Evolutionary conservation across 2,329 filamentous ascomycete genomes (phyloP).

Genomic region (Phialophora chinensis): DNA sequence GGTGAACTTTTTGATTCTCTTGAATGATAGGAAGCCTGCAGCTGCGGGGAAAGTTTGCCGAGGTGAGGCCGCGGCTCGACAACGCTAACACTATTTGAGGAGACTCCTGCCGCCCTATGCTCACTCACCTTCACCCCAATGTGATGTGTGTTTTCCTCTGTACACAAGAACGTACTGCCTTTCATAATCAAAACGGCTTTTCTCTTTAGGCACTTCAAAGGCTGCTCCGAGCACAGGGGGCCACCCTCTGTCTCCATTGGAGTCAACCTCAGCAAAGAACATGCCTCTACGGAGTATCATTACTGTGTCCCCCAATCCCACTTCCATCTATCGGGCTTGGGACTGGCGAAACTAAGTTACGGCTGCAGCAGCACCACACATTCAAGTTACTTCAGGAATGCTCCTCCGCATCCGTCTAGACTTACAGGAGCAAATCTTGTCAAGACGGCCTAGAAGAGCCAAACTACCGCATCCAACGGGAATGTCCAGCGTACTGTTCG

Average conservation of each 20-base stretch:
- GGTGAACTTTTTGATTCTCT: background rate
- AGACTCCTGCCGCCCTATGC: background rate
- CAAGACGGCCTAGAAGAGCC: conserved; percentile 20
- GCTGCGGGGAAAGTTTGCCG: background rate
- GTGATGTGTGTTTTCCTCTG: background rate
- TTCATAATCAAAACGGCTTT: background rate
- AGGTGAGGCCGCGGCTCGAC: background rate
- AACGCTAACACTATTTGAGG: background rate
- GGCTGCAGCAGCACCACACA: conserved; percentile 30
- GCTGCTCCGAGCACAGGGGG: background rate
- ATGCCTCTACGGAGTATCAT: background rate
- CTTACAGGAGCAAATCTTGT: conserved; percentile 27
- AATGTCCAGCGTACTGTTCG: conserved; percentile 25
- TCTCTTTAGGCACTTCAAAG: background rate
- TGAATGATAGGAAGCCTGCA: background rate
- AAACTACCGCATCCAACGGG: conserved; percentile 29
- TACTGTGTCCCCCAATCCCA: conserved; percentile 36
- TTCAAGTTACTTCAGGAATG: conserved; percentile 30
- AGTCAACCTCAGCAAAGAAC: background rate
- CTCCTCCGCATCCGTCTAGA: conserved; percentile 23
- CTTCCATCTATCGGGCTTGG: background rate
- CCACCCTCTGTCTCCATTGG: background rate
- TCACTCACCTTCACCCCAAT: too few relatives aligned
- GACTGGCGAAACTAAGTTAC: background rate
- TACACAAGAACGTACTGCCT: background rate